Evolutionary conservation across 768 basidiomycete species (phyloP).

Genomic region (Amanita muscaria): DNA sequence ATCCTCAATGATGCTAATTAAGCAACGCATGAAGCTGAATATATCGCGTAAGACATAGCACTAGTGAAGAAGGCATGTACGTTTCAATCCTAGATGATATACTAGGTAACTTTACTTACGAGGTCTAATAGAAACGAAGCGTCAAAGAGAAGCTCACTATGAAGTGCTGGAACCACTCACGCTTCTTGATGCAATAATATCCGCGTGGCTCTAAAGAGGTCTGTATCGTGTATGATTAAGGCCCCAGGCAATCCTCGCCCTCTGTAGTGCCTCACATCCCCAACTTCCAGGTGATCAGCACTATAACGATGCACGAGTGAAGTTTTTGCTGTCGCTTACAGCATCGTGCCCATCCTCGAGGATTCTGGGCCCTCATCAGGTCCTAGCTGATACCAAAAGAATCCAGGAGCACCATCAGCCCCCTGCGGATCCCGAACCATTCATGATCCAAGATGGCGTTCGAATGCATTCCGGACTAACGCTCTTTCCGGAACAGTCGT

Average conservation of each 20-base stretch:
- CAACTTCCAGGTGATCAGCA: background rate
- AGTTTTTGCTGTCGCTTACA: background rate
- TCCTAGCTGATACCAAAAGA: background rate
- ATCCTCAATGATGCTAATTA: background rate
- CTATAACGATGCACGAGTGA: background rate
- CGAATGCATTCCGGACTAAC: background rate
- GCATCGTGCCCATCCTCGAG: background rate
- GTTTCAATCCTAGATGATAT: background rate
- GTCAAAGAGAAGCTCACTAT: constrained; percentile 2
- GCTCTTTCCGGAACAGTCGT: background rate
- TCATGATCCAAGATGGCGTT: background rate
- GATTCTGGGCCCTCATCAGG: background rate
- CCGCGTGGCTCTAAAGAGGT: constrained; percentile 1
- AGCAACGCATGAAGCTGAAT: background rate
- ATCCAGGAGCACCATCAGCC: constrained; percentile 2
- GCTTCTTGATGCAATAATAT: constrained; percentile 8
- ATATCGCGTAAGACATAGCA: background rate
- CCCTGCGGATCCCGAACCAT: constrained; percentile 5
- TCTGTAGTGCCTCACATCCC: background rate
- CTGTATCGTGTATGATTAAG: constrained; percentile 3
- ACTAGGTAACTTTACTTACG: background rate
- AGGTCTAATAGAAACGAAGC: background rate
- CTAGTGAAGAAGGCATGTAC: background rate
- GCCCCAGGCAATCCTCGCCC: background rate
- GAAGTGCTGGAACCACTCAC: constrained; percentile 1